Conservation (phyloP, 2,329 filamentous ascomycete species). For the Colletotrichum falcatum region DNA sequence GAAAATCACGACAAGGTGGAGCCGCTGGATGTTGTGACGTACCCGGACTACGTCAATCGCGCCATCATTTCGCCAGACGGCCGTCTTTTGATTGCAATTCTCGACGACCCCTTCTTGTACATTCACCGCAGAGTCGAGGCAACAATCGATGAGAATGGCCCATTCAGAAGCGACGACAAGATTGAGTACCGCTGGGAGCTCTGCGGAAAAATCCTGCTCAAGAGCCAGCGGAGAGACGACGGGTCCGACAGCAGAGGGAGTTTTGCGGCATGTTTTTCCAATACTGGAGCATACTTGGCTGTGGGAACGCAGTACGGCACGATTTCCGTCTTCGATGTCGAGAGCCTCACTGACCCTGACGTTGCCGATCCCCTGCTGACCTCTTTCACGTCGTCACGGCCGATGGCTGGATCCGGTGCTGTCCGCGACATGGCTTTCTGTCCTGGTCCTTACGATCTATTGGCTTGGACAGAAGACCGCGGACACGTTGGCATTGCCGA, state of each 20-base stretch:
- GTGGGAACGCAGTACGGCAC: constrained; percentile 85
- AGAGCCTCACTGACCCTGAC: constrained; percentile 57
- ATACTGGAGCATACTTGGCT: constrained; percentile 77
- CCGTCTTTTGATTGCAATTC: constrained; percentile 81
- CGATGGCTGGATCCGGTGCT: constrained; percentile 78
- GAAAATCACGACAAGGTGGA: constrained; percentile 58
- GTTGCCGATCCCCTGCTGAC: constrained; percentile 74
- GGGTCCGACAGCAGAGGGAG: constrained; percentile 71
- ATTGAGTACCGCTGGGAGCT: constrained; percentile 62
- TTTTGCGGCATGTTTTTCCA: constrained; percentile 83
- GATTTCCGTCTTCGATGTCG: constrained; percentile 79
- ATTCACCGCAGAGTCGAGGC: constrained; percentile 74
- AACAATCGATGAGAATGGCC: constrained; percentile 46
- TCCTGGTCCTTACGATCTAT: constrained; percentile 87
- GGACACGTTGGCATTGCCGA: constrained; percentile 81
- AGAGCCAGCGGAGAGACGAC: constrained; percentile 68
- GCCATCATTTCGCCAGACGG: constrained; percentile 94
- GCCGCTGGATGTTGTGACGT: constrained; percentile 76
- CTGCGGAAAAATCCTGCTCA: constrained; percentile 65
- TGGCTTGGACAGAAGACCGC: constrained; percentile 94
- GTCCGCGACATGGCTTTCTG: constrained; percentile 94
- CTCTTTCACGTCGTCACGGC: constrained; percentile 81
- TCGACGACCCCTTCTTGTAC: constrained; percentile 88
- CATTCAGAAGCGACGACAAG: constrained; percentile 44
- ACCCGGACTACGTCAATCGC: constrained; percentile 91